Evolutionary conservation across 148 eudicot genomes (phyloP), one percentile per base, ranked within the genome.

Genomic region (Amaranthus palmeri): DNA sequence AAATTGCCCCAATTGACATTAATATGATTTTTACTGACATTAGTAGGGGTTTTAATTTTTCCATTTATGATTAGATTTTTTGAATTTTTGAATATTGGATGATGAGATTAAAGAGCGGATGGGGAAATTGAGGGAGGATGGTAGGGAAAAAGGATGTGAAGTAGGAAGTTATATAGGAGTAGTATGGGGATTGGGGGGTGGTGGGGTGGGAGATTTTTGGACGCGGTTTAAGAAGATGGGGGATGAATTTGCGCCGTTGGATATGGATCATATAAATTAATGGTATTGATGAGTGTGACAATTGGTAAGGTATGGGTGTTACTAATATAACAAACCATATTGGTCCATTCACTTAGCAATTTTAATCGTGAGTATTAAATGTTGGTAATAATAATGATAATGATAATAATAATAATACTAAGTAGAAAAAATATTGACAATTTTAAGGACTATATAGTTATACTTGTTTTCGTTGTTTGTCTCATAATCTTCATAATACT

Each of bases 1-100:
- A 81, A 43, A 85, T 62, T 12, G 81, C 74, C 2, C 85, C 82
- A 5, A 79, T 76, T 3, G 95, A 87, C 18, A 89, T 83, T 41
- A 89, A 49, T 3, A 85, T 14, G 8, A 87, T 25, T 72, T 83
- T 86, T n/a, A 83, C 51, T 18, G 90, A 80, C 58, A 76, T 65
- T 57, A 79, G 51, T 47, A 71, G 47, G 6, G 77, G 49, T 41
- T 59, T 77, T 12, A 45, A 45, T 45, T 40, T 63, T 44, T 25
- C 36, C 36, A 25, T 25, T 25, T 25, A 25, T n/a, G n/a, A 25
- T 25, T 25, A 25, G 1, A 25, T 25, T 25, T 25, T 25, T 25
- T 25, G 36, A 25, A 25, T 25, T 25, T 25, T 25, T 25, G 36
- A 25, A 25, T 0, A 25, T 25, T 25, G 68, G 7, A 60, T 6